Percentiles rank a stretch among this genome's conserved stretches.
phyloP scores from a whole-genome alignment of 768 basidiomycete species.

The Kwoniella newhampshirensis region DNA sequence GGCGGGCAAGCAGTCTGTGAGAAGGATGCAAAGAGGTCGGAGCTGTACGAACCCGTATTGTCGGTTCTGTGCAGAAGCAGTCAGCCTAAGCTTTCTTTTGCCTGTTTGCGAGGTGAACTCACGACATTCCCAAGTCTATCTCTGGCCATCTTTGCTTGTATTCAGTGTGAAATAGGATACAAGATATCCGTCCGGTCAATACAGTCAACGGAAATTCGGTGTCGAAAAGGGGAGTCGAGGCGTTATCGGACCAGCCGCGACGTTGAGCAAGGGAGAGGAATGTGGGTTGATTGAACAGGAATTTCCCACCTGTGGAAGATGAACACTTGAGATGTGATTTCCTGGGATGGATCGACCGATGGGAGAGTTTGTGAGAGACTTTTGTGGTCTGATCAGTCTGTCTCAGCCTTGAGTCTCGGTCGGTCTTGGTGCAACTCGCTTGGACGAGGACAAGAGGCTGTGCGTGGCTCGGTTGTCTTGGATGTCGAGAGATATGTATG shows the following conservation, averaged over 20 bases:
- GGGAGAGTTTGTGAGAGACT: no score
- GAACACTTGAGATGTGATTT: no score
- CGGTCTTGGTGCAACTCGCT: neutral
- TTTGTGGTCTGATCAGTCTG: no score
- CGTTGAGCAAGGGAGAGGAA: neutral
- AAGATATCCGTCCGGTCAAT: neutral
- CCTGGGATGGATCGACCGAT: no score
- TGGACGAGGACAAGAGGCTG: neutral
- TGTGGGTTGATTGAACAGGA: no score
- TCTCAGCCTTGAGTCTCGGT: neutral
- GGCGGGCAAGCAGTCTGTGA: neutral
- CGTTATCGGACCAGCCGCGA: slow-evolving; percentile 20
- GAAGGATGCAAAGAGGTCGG: neutral
- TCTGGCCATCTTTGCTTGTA: slow-evolving; percentile 65
- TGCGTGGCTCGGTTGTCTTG: slow-evolving; percentile 5
- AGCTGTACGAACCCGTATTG: slow-evolving; percentile 37
- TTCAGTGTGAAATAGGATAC: neutral
- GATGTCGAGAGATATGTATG: neutral
- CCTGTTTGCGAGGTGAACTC: slow-evolving; percentile 16
- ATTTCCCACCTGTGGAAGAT: no score
- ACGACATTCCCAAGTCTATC: slow-evolving; percentile 68
- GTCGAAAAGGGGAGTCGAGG: neutral
- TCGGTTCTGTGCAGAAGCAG: slow-evolving; percentile 25
- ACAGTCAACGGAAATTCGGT: neutral
- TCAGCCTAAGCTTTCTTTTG: neutral